A percentile compares a stretch with the other conserved stretches of the same genome.
These are phyloP conservation scores for Cyclotella sp. DNA, from an alignment of 108 stramenopile species.

Conservation along the genomic window DNA sequence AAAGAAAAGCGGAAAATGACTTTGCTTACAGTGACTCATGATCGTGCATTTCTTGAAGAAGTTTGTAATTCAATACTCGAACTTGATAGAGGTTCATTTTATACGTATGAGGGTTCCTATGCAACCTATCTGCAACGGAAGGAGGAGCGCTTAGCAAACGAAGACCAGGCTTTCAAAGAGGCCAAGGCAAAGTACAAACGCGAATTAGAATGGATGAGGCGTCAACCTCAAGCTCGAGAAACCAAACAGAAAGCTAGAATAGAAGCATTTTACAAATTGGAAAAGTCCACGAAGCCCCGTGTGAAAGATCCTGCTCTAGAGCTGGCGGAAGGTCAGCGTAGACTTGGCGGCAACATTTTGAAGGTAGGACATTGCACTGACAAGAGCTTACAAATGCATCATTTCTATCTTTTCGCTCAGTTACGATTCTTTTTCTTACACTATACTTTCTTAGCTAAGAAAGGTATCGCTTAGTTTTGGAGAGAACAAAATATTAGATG, in stretches of 20 bases:
- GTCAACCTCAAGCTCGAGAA: constrained; percentile 73
- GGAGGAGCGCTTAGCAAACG: constrained; percentile 70
- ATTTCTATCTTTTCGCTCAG: not conserved
- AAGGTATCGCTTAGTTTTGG: constrained; percentile 75
- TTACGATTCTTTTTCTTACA: constrained; percentile 2
- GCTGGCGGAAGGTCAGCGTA: constrained; percentile 45
- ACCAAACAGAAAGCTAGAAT: constrained; percentile 55
- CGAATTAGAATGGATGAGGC: constrained; percentile 86
- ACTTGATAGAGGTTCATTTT: constrained; percentile 76
- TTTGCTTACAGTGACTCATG: constrained; percentile 95
- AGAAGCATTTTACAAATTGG: constrained; percentile 85
- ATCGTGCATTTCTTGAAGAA: constrained; percentile 94
- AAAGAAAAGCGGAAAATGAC: constrained; percentile 81
- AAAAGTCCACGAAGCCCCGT: constrained; percentile 78
- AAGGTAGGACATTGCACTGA: constrained; percentile 24
- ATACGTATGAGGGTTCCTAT: constrained; percentile 77
- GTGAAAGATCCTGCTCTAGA: constrained; percentile 68
- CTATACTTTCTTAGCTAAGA: constrained; percentile 44
- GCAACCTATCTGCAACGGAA: constrained; percentile 71
- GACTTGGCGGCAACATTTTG: constrained; percentile 73
- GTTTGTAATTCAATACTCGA: constrained; percentile 84
- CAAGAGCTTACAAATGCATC: not conserved
- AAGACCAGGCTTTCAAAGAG: constrained; percentile 69
- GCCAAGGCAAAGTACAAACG: constrained; percentile 72
- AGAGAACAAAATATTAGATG: constrained; percentile 69